These are phyloP conservation scores for Aspergillus japonicus DNA, from an alignment of 2,329 filamentous ascomycete species.

Conservation along the genomic window DNA sequence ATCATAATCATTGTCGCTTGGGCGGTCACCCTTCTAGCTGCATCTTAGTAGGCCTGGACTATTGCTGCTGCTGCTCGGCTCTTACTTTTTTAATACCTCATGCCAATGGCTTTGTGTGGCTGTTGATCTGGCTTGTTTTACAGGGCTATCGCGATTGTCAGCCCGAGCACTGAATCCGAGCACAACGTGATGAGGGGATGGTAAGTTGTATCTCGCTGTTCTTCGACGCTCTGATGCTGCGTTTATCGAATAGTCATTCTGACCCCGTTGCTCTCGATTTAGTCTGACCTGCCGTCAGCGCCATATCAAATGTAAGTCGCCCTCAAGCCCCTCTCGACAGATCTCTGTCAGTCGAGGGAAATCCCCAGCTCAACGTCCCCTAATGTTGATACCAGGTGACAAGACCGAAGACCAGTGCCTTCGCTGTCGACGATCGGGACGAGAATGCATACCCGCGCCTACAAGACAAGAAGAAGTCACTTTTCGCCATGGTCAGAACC, in stretches of 20 bases:
- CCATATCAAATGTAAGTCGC: conserved; percentile 38
- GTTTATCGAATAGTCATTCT: conserved; percentile 7
- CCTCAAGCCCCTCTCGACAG: neutral
- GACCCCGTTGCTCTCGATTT: conserved; percentile 3
- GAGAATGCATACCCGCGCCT: conserved; percentile 36
- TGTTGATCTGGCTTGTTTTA: conserved; percentile 20
- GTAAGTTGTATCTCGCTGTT: conserved; percentile 24
- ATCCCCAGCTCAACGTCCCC: neutral
- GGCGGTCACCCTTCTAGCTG: conserved; percentile 18
- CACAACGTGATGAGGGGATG: conserved; percentile 41
- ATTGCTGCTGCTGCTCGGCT: conserved; percentile 6
- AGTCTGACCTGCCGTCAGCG: conserved; percentile 41
- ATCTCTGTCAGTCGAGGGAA: too few relatives aligned
- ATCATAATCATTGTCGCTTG: conserved; percentile 19
- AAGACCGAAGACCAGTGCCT: conserved; percentile 36
- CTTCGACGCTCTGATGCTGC: neutral
- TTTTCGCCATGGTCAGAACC: conserved; percentile 40
- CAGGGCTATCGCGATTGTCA: conserved; percentile 21
- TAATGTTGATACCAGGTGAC: conserved; percentile 29
- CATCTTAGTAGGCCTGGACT: conserved; percentile 12
- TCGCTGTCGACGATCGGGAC: conserved; percentile 37
- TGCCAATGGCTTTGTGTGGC: conserved; percentile 8
- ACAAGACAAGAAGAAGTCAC: conserved; percentile 36
- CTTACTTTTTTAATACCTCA: conserved; percentile 10
- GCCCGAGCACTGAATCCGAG: conserved; percentile 18